Conservation (phyloP, 228 moss, liverwort and hornwort genomes). For the Sphagnum magellanicum region DNA sequence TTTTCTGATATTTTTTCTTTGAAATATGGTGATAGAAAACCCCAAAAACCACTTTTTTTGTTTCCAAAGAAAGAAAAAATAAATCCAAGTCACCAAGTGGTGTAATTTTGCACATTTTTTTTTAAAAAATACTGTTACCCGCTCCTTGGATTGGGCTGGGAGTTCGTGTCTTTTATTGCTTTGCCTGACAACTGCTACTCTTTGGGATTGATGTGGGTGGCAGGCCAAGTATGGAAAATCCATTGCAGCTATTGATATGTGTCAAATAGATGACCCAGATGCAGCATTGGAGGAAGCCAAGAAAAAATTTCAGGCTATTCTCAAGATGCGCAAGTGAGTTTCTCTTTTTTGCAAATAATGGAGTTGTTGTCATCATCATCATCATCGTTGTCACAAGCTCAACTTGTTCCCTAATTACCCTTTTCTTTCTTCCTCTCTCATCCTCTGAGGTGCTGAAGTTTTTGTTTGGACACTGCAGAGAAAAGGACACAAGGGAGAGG, state of each 20-base stretch:
- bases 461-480: conserved; percentile 4
- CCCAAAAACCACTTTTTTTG: too few relatives aligned
- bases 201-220: background rate
- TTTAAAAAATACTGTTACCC: too few relatives aligned
- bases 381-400: background rate
- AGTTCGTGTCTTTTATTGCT: too few relatives aligned
- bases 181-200: too few relatives aligned
- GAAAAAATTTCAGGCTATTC: conserved; percentile 83
- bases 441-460: background rate
- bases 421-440: background rate
- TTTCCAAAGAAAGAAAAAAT: too few relatives aligned
- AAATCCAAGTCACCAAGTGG: too few relatives aligned
- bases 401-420: background rate
- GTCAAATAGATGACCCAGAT: conserved; percentile 64
- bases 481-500: conserved; percentile 90
- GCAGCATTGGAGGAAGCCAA: conserved; percentile 77
- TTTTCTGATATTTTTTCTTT: too few relatives aligned
- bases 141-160: too few relatives aligned
- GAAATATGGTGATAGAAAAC: too few relatives aligned
- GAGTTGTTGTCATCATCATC: background rate
- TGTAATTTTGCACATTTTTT: too few relatives aligned
- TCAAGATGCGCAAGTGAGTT: conserved; percentile 84
- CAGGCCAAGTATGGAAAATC: conserved; percentile 70
- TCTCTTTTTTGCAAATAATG: background rate
- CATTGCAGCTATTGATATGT: conserved; percentile 79